phyloP scores from a whole-genome alignment of 345 rosid species.

The Eucalyptus microcorys region DNA sequence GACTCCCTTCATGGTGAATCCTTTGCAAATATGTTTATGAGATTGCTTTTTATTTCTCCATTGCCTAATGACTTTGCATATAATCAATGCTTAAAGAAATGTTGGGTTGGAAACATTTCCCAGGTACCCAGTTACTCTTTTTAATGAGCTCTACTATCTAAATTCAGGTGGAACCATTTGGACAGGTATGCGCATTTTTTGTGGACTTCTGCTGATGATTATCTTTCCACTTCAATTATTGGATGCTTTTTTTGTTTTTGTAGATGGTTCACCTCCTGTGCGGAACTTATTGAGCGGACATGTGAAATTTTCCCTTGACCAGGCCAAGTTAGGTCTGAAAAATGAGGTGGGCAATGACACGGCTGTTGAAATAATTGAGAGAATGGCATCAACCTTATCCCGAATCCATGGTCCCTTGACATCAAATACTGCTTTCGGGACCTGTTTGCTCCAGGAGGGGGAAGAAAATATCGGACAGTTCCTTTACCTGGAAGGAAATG shows the following conservation, averaged over 20 bases:
- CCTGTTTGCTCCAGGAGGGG: slow-evolving; percentile 72
- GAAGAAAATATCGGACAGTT: slow-evolving; percentile 96
- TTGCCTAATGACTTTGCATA: background rate
- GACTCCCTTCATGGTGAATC: slow-evolving; percentile 73
- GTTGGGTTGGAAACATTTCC: background rate
- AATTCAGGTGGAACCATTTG: slow-evolving; percentile 88
- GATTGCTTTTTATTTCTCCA: background rate
- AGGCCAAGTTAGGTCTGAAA: slow-evolving; percentile 25
- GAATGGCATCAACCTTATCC: slow-evolving; percentile 56
- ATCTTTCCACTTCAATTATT: background rate
- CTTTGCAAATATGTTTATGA: background rate
- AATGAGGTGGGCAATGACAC: slow-evolving; percentile 21
- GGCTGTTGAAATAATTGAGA: slow-evolving; percentile 53
- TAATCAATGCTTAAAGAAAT: background rate
- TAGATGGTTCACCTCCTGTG: slow-evolving; percentile 74
- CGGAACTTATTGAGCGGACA: slow-evolving; percentile 53
- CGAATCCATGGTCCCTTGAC: slow-evolving; percentile 51
- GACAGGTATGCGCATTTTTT: slow-evolving; percentile 37
- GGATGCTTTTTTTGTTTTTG: background rate
- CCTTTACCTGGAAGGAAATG: slow-evolving; percentile 84
- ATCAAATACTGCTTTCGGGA: slow-evolving; percentile 75
- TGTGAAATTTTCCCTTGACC: slow-evolving; percentile 68
- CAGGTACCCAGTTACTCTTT: slow-evolving; percentile 84
- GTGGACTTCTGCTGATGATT: background rate
- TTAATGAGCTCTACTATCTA: slow-evolving; percentile 90